These are phyloP conservation scores for Annulohypoxylon bovei DNA, from an alignment of 495 filamentous ascomycete species.

Conservation along the genomic window DNA sequence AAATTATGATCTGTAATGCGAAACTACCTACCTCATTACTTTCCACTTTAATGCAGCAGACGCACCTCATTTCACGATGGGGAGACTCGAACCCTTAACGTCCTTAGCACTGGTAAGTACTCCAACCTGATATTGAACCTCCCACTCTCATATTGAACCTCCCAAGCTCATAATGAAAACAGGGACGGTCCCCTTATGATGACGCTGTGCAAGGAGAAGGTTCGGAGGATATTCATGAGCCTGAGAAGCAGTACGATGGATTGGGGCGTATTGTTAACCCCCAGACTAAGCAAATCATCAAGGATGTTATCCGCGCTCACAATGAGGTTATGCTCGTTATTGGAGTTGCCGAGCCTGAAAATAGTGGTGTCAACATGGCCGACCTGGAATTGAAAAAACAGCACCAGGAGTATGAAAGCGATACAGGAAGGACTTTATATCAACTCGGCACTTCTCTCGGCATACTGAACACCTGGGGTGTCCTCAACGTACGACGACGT, in stretches of 20 bases:
- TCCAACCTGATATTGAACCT: neutral
- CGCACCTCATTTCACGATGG: conserved; percentile 49
- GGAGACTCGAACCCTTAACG: conserved; percentile 59
- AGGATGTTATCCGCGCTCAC: conserved; percentile 62
- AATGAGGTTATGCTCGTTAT: conserved; percentile 68
- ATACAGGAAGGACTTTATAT: conserved; percentile 52
- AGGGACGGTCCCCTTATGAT: conserved; percentile 81
- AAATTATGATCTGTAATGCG: neutral
- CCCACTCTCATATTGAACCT: too few relatives aligned
- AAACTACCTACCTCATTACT: neutral
- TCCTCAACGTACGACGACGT: conserved; percentile 60
- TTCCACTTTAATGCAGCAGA: neutral
- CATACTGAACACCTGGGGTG: conserved; percentile 61
- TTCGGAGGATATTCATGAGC: conserved; percentile 58
- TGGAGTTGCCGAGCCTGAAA: conserved; percentile 62
- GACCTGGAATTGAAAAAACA: conserved; percentile 40
- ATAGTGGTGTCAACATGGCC: conserved; percentile 35
- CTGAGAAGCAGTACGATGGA: conserved; percentile 72
- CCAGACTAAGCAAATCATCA: conserved; percentile 60
- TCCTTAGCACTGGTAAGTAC: conserved; percentile 60
- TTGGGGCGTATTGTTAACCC: conserved; percentile 74
- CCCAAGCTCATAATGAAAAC: conserved; percentile 15
- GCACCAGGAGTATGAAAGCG: conserved; percentile 52
- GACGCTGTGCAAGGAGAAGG: conserved; percentile 61
- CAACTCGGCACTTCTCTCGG: conserved; percentile 50